These are phyloP conservation scores for Eremomyces bilateralis DNA, from an alignment of 495 filamentous ascomycete species.

Conservation along the genomic window DNA sequence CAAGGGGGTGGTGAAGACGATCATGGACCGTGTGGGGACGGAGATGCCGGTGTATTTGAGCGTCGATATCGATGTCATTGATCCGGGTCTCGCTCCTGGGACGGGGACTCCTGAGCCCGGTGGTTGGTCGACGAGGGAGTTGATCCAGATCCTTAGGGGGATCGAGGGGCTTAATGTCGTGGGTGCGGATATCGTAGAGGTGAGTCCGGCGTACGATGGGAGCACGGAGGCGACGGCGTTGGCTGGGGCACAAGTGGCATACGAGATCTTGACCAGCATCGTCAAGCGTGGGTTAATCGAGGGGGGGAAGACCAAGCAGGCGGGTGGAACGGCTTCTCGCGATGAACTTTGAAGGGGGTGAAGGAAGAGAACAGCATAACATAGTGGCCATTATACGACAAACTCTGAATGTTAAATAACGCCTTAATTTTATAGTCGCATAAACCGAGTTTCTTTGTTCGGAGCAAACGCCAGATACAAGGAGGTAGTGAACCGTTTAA, in stretches of 20 bases:
- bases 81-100: conserved; percentile 30
- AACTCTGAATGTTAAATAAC: no score
- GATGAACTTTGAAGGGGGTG: conserved; percentile 4
- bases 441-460: no score
- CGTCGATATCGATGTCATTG: conserved; percentile 32
- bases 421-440: no score
- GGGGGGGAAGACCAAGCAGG: no score
- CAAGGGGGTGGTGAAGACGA: conserved; percentile 20
- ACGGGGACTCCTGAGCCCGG: conserved; percentile 31
- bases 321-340: no score
- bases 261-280: conserved; percentile 22
- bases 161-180: conserved; percentile 26
- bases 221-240: conserved; percentile 24
- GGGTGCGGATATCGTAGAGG: conserved; percentile 32
- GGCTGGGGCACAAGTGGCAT: conserved; percentile 27
- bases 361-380: conserved; percentile 4
- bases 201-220: conserved; percentile 30
- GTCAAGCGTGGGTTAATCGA: conserved; percentile 20
- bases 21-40: conserved; percentile 24
- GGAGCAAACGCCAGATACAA: neutral
- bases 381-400: conserved; percentile 19
- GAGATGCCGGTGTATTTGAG: conserved; percentile 21
- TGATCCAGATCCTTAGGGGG: conserved; percentile 26
- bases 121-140: conserved; percentile 29
- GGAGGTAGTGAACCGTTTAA: neutral